phyloP scores from a whole-genome alignment of 2,329 filamentous ascomycete species.

The Fusarium robinianum region DNA sequence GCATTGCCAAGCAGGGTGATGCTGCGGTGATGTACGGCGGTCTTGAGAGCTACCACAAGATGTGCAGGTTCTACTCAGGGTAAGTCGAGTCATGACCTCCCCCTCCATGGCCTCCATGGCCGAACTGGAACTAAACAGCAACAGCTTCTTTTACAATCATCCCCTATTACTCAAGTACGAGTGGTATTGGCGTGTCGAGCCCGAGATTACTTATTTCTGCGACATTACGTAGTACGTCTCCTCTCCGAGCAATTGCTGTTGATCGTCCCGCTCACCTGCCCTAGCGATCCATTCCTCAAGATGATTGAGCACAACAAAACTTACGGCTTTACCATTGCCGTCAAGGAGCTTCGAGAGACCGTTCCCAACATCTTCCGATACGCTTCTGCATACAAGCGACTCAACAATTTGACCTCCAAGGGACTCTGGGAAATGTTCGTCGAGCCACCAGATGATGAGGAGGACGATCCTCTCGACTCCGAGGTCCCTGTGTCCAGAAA shows the following conservation, averaged over 20 bases:
- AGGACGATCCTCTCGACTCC: slow-evolving; percentile 65
- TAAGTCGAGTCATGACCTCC: slow-evolving; percentile 49
- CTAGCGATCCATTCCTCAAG: slow-evolving; percentile 88
- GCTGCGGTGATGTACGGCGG: slow-evolving; percentile 99
- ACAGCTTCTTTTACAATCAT: slow-evolving; percentile 94
- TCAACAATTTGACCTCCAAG: slow-evolving; percentile 86
- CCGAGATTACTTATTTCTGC: slow-evolving; percentile 99
- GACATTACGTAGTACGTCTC: slow-evolving; percentile 88
- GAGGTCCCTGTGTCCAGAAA: slow-evolving; percentile 77
- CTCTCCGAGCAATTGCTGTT: not conserved
- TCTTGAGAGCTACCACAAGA: slow-evolving; percentile 97
- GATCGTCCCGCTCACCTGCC: slow-evolving; percentile 17
- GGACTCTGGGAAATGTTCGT: slow-evolving; percentile 99
- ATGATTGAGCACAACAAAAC: slow-evolving; percentile 97
- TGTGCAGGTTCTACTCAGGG: slow-evolving; percentile 99
- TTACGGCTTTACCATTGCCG: slow-evolving; percentile 97
- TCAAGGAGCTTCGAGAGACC: slow-evolving; percentile 96
- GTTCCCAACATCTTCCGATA: slow-evolving; percentile 99
- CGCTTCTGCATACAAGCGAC: slow-evolving; percentile 94
- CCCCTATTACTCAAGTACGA: slow-evolving; percentile 94
- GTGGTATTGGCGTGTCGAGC: slow-evolving; percentile 99
- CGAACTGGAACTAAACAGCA: slow-evolving; percentile 23
- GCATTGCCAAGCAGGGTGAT: slow-evolving; percentile 95
- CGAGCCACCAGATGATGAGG: slow-evolving; percentile 70
- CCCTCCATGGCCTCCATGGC: too few relatives aligned